Evolutionary conservation across 23 red algal species (phyloP), one percentile per base, ranked within the genome.

Genomic region (Cyanidioschyzon merolae): DNA sequence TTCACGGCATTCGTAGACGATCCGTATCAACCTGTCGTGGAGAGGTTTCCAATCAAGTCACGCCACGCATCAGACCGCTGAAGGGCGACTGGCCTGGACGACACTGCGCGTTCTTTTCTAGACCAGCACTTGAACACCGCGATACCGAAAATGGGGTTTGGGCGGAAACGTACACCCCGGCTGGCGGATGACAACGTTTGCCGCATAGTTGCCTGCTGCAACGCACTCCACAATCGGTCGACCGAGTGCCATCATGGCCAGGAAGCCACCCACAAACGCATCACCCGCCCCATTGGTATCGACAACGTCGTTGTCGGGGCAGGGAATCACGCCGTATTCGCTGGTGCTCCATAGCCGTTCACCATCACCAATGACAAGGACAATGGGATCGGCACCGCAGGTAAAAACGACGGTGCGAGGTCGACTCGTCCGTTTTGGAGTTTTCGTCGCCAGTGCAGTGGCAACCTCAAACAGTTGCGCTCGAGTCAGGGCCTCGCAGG

Each of bases 221-320:
- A 91, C 80, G 59, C 94, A 91, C n/a, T 98, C 80, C 16, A 57
- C 75, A 1, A 86, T 68, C 31, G 59, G 75, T 1, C 57, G 36
- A 39, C 88, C 88, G n/a, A 30, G 39, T 0, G 79, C 83, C 38
- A 96, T 50, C 16, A 79, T 85, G 26, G 88, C 75, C 74, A 98
- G 79, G 50, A 91, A 91, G 24, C 94, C 94, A 36, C 94, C 94
- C 37, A 91, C 94, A 87, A 91, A 98, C 0, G 94, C 94, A 87
- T 98, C 94, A 36, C 94, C 94, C 21, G 94, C 94, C n/a, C 94
- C 94, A 74, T 98, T 98, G 25, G 94, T 98, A 41, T 98, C 94
- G 39, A 98, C 59, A 31, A 98, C 82, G 34, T 91, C 85, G 21
- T 85, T 76, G 2, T 74, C 45, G 77, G 87, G 68, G 39, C 86